phyloP scores from a whole-genome alignment of 805 yeast species.

The Candida ipomoeae region DNA sequence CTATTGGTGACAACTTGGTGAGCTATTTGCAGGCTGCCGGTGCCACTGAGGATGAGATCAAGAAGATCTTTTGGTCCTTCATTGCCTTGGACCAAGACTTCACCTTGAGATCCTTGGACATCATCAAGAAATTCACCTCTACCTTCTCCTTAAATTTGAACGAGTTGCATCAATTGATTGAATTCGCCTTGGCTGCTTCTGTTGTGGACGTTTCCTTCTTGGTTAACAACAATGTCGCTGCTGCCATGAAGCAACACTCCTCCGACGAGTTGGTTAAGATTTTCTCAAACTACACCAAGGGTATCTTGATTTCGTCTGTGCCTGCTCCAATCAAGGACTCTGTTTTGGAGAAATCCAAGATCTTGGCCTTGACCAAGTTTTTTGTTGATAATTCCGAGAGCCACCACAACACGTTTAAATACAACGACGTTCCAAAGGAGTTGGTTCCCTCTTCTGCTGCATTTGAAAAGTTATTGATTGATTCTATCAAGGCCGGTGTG shows the following conservation, averaged over 20 bases:
- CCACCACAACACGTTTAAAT: conserved; percentile 28
- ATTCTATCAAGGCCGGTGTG: conserved; percentile 41
- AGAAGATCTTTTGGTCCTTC: conserved; percentile 35
- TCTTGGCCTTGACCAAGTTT: conserved; percentile 38
- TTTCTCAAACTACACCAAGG: conserved; percentile 33
- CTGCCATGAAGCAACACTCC: conserved; percentile 26
- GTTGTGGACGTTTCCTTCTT: conserved; percentile 40
- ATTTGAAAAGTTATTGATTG: conserved; percentile 38
- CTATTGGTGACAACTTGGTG: conserved; percentile 35
- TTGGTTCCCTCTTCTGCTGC: conserved; percentile 27
- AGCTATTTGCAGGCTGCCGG: conserved; percentile 33
- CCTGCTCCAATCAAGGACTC: conserved; percentile 21
- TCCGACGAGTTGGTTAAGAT: conserved; percentile 25
- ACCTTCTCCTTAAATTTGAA: conserved; percentile 19
- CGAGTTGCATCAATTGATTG: conserved; percentile 30
- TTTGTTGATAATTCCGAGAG: conserved; percentile 26
- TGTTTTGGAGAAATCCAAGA: conserved; percentile 34
- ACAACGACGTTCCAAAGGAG: conserved; percentile 33
- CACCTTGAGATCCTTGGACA: conserved; percentile 29
- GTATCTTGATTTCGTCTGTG: conserved; percentile 28
- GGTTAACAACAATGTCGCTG: conserved; percentile 38
- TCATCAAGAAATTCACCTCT: conserved; percentile 34
- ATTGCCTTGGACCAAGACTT: conserved; percentile 30
- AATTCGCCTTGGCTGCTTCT: conserved; percentile 34
- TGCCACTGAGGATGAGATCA: conserved; percentile 28